Base-by-base conservation (phyloP, 2,329 filamentous ascomycete genomes). In the Delphinella strobiligena region DNA sequence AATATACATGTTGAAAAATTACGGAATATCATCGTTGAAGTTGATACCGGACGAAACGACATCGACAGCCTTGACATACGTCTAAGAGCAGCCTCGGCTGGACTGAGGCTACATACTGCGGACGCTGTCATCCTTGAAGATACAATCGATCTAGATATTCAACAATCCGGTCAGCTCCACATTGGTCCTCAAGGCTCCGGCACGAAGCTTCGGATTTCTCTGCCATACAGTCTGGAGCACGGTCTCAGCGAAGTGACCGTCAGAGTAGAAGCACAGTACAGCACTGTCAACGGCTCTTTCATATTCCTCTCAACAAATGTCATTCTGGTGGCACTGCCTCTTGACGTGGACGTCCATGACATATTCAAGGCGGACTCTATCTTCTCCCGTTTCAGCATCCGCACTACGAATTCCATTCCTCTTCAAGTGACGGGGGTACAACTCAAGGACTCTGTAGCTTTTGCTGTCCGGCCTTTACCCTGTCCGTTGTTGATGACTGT, bases 311-410 rank as follows among this genome's bases (percentile, higher is more conserved):
- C 72, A 12, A 68, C 71, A 5, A 72, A 74, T 15, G 74, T 69
- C 3, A 69, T 93, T 15, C 72, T 79, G 2, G 80, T 91, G 2
- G 73, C 82, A 1, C 67, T 98, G 4, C 84, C 86, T 0, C 69
- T 98, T 3, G 88, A 89, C 3, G 91, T 98, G 46, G 96, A 96
- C 48, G 91, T 98, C 4, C 88, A 96, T 52, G 91, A 98, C 51
- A 76, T 93, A 19, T 96, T 96, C 67, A 93, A 94, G 55, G 77
- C 85, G 46, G 66, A 78, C 5, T 71, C 76, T 0, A 69, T 96
- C 0, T 91, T 91, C 54, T 95, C 88, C 0, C 80, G 81, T 8
- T 98, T 98, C 57, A 93, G 84, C 11, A 80, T 98, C 38, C 87
- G 85, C 10, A 87, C 88, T 0, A 81, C 85, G 1, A 84, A 72